Base-by-base conservation (phyloP, 257 asterid genomes). In the Nicotiana paniculata region DNA sequence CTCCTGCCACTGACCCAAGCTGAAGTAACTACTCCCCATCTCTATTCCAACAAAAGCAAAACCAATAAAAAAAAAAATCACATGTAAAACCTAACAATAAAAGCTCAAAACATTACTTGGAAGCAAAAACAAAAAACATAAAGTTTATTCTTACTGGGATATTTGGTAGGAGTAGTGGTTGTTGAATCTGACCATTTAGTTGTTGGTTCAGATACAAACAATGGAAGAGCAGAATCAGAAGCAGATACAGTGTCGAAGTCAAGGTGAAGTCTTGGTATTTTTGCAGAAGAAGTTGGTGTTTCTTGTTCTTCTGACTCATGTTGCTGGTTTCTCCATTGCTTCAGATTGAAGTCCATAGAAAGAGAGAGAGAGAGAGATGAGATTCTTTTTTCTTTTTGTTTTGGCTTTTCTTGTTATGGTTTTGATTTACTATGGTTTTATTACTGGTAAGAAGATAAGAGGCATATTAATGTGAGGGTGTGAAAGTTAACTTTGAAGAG, bases 1-100 rank as follows among this genome's bases (percentile, higher is more conserved):
- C 68, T 95, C 99, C 86, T 95, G 97, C 99, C 99, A 93, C 78
- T 95, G 99, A 1, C 88, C 86, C 90, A 86, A 83, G 90, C 97
- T 95, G 90, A 95, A 93, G 82, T 88, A 90, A 87, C 93, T 88
- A 43, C 92, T 94, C 28, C 91, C 97, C 89, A 90, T 90, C 69
- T 91, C 98, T 92, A 82, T 30, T 18, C 46, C 10, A 13, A 72
- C 9, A 82, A 13, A 82, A 43, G 18, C 10, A 30, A 1, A 68
- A 18, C 66, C 53, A 13, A 0, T 32, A 37, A 21, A 2, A 1
- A 63, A 7, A 75, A 2, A 39, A n/a, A 9, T 57, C 21, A 32
- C 6, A 59, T 77, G 57, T 39, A 9, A 53, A 28, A 70, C 43
- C 18, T 39, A 70, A 57, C 62, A 57, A 17, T 1, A 17, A 15